Evolutionary conservation across 2,329 filamentous ascomycete genomes (phyloP).

Genomic region (Colletotrichum limetticola): DNA sequence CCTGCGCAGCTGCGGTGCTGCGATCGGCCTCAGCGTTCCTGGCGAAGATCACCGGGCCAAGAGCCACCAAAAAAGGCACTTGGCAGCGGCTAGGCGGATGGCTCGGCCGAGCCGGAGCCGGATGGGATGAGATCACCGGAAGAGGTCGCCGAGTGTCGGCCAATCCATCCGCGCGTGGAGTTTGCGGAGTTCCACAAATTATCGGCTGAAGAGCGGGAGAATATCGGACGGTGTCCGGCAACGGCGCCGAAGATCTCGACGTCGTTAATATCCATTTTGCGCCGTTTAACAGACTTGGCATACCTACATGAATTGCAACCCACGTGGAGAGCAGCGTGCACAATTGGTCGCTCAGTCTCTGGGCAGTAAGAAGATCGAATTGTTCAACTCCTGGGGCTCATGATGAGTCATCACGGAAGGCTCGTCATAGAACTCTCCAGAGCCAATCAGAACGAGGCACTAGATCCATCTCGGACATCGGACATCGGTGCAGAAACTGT

Average conservation of each 20-base stretch:
- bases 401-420: slow-evolving; percentile 4
- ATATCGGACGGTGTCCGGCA: not conserved
- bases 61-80: not conserved
- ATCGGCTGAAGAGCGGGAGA: slow-evolving; percentile 20
- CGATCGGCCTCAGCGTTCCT: not conserved
- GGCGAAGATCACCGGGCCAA: not conserved
- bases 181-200: slow-evolving; percentile 7
- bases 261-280: not conserved
- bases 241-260: slow-evolving; percentile 5
- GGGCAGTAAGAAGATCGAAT: not conserved
- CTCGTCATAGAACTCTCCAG: slow-evolving; percentile 7
- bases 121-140: not conserved
- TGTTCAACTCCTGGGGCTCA: not conserved
- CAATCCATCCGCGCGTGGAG: not conserved
- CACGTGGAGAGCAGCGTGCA: not conserved
- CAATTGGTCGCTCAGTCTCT: not conserved
- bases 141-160: slow-evolving; percentile 20
- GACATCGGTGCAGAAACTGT: slow-evolving; percentile 40
- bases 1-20: not conserved
- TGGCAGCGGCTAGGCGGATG: not conserved
- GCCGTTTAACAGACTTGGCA: slow-evolving; percentile 6
- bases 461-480: slow-evolving; percentile 35
- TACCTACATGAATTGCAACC: not conserved
- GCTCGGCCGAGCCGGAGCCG: slow-evolving; percentile 20
- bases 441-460: not conserved